Base-by-base conservation (phyloP, 2,329 filamentous ascomycete species). In the Calonectria crousiana region DNA sequence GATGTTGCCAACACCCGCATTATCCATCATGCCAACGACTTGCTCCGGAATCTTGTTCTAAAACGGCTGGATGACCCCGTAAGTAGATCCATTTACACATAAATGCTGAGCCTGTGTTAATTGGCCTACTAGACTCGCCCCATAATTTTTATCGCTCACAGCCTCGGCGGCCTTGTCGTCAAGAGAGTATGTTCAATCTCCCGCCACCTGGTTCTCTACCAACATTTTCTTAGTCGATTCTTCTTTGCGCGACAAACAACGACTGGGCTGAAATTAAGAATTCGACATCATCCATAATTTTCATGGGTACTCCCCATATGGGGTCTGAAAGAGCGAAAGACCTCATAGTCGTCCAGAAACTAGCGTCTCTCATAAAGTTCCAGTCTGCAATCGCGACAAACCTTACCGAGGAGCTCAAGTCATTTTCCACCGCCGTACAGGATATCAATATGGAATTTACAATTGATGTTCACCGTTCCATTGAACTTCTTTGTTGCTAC, bases 371-470 rank as follows among this genome's bases (percentile, higher is more conserved):
- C 30, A 70, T 78, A 32, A 76, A 73, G 49, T 49, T 78, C 26
- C 69, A 78, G 36, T 52, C 66, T 5, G 58, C 74, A 13, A 56
- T 77, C n/a, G 76, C 76, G 30, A 78, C 77, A 20, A 74, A 75
- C 38, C 72, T 78, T 6, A 76, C 77, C 3, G 76, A 76, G n/a
- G 77, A 78, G 64, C 73, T 78, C n/a, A 67, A 71, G 28, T 65
- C 69, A 14, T 78, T 77, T 44, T 78, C 77, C 4, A 78, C 47
- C 3, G 62, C 77, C 28, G 73, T 78, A 3, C 74, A 77, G 36
- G 77, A 78, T n/a, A 78, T 78, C 18, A 77, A 77, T 5, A 78
- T 77, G 76, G 74, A 78, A 32, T 78, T 78, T 23, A 78, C 76
- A 14, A 69, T 78, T 18, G 76, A 78, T 36, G 77, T 78, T 11